A percentile compares a stretch with the other conserved stretches of the same genome.
Conservation (phyloP, 2,329 filamentous ascomycete species). For the Aspergillus viridinutans region DNA sequence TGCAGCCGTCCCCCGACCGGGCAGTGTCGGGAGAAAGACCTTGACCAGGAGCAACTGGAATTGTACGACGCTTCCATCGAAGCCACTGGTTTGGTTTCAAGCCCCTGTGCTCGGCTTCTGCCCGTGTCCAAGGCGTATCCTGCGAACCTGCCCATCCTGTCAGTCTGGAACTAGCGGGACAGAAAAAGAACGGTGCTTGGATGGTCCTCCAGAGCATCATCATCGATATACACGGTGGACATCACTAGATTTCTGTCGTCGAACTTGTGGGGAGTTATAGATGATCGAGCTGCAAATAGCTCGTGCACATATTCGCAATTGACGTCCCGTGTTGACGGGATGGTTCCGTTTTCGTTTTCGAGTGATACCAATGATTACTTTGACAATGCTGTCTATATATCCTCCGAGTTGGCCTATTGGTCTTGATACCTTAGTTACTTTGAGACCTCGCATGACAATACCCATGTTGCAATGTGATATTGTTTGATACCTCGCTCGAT, state of each 20-base stretch:
- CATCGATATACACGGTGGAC: neutral
- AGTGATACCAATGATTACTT: slow-evolving; percentile 12
- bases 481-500: neutral
- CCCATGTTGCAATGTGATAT: neutral
- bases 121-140: neutral
- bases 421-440: neutral
- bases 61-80: neutral
- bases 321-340: slow-evolving; percentile 11
- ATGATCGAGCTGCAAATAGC: slow-evolving; percentile 3
- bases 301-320: slow-evolving; percentile 11
- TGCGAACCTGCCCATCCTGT: neutral
- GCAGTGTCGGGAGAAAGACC: slow-evolving; percentile 5
- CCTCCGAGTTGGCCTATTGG: neutral
- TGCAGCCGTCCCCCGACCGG: slow-evolving; percentile 16
- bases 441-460: neutral
- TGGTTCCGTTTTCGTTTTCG: slow-evolving; percentile 1
- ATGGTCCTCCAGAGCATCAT: neutral
- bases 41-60: slow-evolving; percentile 2
- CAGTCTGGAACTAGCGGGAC: neutral
- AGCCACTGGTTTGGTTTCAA: slow-evolving; percentile 10
- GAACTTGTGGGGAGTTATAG: neutral
- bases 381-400: slow-evolving; percentile 8
- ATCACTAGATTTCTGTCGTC: neutral
- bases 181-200: neutral
- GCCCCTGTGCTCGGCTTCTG: neutral